Evolutionary conservation across 495 filamentous ascomycete species (phyloP).

Genomic region (Viridothelium virens): DNA sequence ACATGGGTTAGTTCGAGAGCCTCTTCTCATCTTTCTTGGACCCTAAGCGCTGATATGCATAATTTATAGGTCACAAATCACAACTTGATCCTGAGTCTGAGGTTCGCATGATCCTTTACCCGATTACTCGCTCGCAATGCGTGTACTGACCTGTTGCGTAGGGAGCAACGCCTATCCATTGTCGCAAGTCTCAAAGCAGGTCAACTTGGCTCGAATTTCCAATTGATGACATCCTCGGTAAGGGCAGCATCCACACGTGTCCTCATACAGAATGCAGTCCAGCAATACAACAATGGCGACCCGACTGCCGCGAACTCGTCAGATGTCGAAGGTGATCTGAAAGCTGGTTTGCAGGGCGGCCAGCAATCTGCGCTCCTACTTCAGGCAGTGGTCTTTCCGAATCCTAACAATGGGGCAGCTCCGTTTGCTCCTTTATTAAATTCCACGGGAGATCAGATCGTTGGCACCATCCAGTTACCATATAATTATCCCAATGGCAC

Average conservation of each 20-base stretch:
- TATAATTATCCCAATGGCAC: conserved; percentile 50
- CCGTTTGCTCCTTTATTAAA: conserved; percentile 48
- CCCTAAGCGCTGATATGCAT: conserved; percentile 1
- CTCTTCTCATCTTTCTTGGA: not conserved
- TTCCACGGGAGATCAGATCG: conserved; percentile 44
- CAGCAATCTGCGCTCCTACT: conserved; percentile 49
- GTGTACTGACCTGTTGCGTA: conserved; percentile 21
- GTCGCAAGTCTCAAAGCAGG: conserved; percentile 80
- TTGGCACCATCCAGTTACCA: conserved; percentile 48
- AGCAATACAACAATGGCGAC: conserved; percentile 54
- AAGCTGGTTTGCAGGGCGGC: conserved; percentile 48
- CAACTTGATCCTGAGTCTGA: conserved; percentile 59
- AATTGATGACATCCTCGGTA: conserved; percentile 63
- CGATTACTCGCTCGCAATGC: not conserved
- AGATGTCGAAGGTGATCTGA: conserved; percentile 48
- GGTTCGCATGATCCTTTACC: conserved; percentile 35
- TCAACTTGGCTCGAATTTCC: conserved; percentile 66
- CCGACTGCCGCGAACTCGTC: conserved; percentile 48
- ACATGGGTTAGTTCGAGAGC: conserved; percentile 40
- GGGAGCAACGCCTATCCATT: conserved; percentile 54
- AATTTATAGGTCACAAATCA: conserved; percentile 63
- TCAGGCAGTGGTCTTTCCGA: conserved; percentile 60
- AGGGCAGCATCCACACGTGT: conserved; percentile 59
- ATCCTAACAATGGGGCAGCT: conserved; percentile 48
- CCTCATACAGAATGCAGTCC: conserved; percentile 55